These are phyloP conservation scores for Vaucheria bursata DNA, from an alignment of 352 stramenopile species.

Conservation along the genomic window DNA sequence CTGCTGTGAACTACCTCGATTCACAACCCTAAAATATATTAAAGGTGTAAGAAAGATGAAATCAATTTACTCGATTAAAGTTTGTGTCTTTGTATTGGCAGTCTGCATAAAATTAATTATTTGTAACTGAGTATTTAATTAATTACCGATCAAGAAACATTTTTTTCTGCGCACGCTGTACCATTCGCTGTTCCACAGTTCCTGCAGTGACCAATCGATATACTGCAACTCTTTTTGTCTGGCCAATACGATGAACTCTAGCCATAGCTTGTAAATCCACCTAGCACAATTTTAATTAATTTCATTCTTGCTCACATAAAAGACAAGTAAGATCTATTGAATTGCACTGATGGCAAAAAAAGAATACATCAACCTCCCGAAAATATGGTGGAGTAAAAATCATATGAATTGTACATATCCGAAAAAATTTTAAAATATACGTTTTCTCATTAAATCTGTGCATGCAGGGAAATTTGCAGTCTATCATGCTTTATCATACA, in stretches of 20 bases:
- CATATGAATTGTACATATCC: too few relatives aligned
- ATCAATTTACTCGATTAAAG: too few relatives aligned
- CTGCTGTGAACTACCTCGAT: constrained; percentile 5
- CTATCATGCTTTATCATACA: too few relatives aligned
- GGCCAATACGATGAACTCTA: constrained; percentile 90
- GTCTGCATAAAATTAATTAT: too few relatives aligned
- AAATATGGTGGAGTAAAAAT: too few relatives aligned
- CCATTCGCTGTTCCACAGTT: constrained; percentile 92
- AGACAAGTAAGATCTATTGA: constrained; percentile 47
- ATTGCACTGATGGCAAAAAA: neutral
- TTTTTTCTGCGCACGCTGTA: constrained; percentile 89
- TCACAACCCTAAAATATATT: constrained; percentile 2
- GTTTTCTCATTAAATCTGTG: too few relatives aligned
- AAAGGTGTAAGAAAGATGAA: too few relatives aligned
- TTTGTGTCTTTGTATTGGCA: too few relatives aligned
- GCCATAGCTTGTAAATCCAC: constrained; percentile 92
- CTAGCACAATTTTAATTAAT: too few relatives aligned
- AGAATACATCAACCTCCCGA: constrained; percentile 77
- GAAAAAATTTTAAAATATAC: too few relatives aligned
- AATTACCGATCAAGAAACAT: constrained; percentile 67
- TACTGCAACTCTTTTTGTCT: constrained; percentile 90
- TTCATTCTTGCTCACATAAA: constrained; percentile 90
- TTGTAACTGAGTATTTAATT: too few relatives aligned
- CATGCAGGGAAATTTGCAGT: too few relatives aligned
- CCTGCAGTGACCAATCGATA: constrained; percentile 83